Base-by-base conservation (phyloP, 139 green algal species). In the Nannochloris sp. region DNA sequence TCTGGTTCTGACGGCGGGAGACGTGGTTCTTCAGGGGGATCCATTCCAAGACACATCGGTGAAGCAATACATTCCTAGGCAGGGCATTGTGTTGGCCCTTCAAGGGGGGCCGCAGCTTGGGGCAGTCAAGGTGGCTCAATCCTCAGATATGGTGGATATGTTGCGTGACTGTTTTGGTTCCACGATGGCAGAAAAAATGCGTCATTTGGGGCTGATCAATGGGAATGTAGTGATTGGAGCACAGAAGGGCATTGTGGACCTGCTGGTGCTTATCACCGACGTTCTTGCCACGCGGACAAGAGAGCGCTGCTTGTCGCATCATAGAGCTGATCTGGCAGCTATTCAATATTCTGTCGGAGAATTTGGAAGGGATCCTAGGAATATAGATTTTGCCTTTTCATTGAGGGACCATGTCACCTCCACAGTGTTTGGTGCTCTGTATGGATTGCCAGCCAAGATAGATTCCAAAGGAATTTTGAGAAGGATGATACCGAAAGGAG, bases 31-130 rank as follows among this genome's bases (percentile, higher is more conserved):
- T 31, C 58, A 64, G 25, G 58, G 25, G 13, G 58, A 64, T 31
- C 58, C 58, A 8, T 64, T 64, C 56, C 20, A 16, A 28, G 25
- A 64, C n/a, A 20, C 12, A 31, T 29, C 20, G 6, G 58, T 64
- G 17, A 50, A 14, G 23, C 20, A 29, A 56, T 17, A 29, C 17
- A 51, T 64, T 50, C 20, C 58, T 31, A 28, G 20, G 23, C n/a
- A 31, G 6, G 25, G 25, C 12, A 25, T 64, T 28, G 20, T 64
- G 25, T 49, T 64, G 25, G 25, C 23, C n/a, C 12, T n/a, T 13
- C n/a, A 64, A 28, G 58, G 58, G 16, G 58, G 58, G n/a, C 20
- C 58, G 10, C 58, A 64, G 58, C 58, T 64, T 56, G 58, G 58
- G 5, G 20, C n/a, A 28, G 28, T 64, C n/a, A 29, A 25, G 30